Evolutionary conservation across 1,139 yeast species (phyloP), one percentile per base, ranked within the genome.

Genomic region (Debaryomyces sp.): DNA sequence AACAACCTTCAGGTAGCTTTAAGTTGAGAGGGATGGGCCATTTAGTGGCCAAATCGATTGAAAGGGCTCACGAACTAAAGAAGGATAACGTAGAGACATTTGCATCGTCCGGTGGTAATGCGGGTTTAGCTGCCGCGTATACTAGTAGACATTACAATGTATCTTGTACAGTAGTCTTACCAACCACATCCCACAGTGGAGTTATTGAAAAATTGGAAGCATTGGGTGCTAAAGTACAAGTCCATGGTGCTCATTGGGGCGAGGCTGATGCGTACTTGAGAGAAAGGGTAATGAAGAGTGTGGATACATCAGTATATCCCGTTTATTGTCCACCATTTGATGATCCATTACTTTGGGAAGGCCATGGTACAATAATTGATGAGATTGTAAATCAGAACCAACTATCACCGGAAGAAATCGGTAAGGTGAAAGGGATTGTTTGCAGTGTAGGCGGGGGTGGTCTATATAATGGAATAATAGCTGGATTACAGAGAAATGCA

Each of bases 371-470:
- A 0, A 66, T 87, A 57, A 71, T 86, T 3, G 84, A 81, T 51
- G 94, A 87, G 60, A 70, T 85, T 9, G 67, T 69, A 1, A 56
- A 59, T 1, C 47, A 47, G n/a, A 30, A 41, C 10, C 82, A 82
- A 54, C 59, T 84, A 40, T 51, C 62, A 1, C 43, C 50, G 4
- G 52, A 46, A 1, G 66, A 66, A 6, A 48, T 62, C 7, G 35
- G 48, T 15, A 67, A 67, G 36, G 72, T 87, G 6, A 82, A 77
- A 54, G 89, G 85, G 0, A 70, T 87, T 37, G 81, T 85, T 0
- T 78, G 89, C 57, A 81, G 90, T 24, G 82, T 83, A 44, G 94
- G 92, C 7, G 94, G 92, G 5, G 92, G 91, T 6, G 92, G 94
- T 0, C 71, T 87, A 27, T 84, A 80, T 66, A 75, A 77, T 57